Conservation (phyloP, 108 stramenopile genomes). For the Nitzschia palea region DNA sequence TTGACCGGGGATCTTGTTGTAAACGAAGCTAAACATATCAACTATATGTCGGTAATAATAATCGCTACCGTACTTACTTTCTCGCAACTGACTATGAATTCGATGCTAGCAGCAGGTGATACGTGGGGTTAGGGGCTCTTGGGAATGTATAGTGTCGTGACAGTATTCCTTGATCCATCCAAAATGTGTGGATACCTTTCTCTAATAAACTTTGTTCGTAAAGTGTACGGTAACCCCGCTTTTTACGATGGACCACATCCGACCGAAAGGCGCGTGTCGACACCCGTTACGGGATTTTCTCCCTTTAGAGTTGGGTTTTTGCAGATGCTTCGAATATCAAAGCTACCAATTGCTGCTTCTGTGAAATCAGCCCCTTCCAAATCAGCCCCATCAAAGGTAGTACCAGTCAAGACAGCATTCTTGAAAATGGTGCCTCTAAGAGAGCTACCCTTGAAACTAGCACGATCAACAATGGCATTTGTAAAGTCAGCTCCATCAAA, state of each 20-base stretch:
- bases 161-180: no score
- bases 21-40: no score
- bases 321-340: constrained; percentile 89
- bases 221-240: no score
- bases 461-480: constrained; percentile 94
- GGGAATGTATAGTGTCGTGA: no score
- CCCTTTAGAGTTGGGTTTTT: constrained; percentile 96
- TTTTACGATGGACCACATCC: constrained; percentile 40
- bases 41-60: no score
- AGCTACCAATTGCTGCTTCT: constrained; percentile 88
- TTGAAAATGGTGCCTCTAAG: constrained; percentile 80
- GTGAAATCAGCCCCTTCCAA: constrained; percentile 94
- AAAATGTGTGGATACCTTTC: no score
- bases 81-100: no score
- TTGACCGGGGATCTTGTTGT: no score
- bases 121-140: no score
- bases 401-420: constrained; percentile 94
- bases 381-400: constrained; percentile 88
- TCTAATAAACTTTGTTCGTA: no score
- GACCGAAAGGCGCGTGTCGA: constrained; percentile 65
- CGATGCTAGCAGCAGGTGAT: no score
- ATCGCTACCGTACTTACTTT: no score
- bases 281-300: constrained; percentile 86
- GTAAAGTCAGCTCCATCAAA: constrained; percentile 94
- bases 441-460: constrained; percentile 78